Percentiles rank a stretch among this genome's conserved stretches.
Evolutionary conservation across 208 protist species (phyloP).

Genomic region (Trypanosoma melophagium): DNA sequence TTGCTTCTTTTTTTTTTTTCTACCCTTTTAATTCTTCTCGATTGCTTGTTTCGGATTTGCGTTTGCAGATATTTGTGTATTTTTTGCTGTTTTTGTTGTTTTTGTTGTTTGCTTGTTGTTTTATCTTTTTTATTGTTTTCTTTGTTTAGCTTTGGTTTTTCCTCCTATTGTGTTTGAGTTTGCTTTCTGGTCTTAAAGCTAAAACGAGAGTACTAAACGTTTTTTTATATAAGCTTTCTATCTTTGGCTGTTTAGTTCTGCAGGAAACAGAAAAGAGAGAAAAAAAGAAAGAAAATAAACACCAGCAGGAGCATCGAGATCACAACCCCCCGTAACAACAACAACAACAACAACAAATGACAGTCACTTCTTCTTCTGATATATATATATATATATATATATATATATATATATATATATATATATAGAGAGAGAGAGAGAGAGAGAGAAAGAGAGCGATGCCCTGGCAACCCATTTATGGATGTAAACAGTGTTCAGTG

Average conservation of each 20-base stretch:
- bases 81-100: conserved; percentile 1
- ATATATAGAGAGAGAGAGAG: too few relatives aligned
- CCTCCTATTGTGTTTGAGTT: background rate
- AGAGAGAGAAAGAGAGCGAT: too few relatives aligned
- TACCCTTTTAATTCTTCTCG: too few relatives aligned
- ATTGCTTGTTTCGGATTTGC: too few relatives aligned
- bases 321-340: too few relatives aligned
- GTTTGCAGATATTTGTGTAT: background rate
- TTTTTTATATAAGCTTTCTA: too few relatives aligned
- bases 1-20: background rate
- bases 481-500: too few relatives aligned
- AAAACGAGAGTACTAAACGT: too few relatives aligned
- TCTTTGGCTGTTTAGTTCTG: background rate
- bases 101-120: background rate
- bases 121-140: background rate
- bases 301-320: too few relatives aligned
- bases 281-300: conserved; percentile 3
- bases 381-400: background rate
- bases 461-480: too few relatives aligned
- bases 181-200: too few relatives aligned
- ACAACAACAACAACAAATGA: conserved; percentile 4
- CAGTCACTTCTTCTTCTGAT: background rate
- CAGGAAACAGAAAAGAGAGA: background rate
- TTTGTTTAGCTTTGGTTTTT: background rate
- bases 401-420: too few relatives aligned